Percentiles rank a stretch among this genome's conserved stretches.
Evolutionary conservation across 1,284 basidiomycete species (phyloP).

Genomic region (Peniophora sp.): DNA sequence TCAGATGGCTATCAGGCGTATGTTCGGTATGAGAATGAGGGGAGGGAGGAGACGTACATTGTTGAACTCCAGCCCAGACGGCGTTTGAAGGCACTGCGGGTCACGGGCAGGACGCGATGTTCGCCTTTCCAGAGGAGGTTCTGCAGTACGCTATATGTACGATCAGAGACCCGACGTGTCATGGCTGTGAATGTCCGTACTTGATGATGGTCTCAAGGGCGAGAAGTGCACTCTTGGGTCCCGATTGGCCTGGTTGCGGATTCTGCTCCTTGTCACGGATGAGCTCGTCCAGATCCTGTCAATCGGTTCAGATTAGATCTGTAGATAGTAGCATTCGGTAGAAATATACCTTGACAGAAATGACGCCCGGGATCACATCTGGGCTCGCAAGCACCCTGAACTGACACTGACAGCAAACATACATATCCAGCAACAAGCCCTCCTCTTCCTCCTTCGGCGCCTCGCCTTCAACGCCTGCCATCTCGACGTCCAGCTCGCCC

Average conservation of each 20-base stretch:
- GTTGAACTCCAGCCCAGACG: constrained; percentile 60
- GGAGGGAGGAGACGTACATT: constrained; percentile 36
- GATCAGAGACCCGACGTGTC: background rate
- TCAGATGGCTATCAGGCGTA: too few relatives aligned
- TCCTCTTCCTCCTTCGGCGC: constrained; percentile 17
- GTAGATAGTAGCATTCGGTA: too few relatives aligned
- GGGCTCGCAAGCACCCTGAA: constrained; percentile 58
- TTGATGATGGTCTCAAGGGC: constrained; percentile 60
- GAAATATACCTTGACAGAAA: constrained; percentile 35
- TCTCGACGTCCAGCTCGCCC: constrained; percentile 3
- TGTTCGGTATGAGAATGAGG: constrained; percentile 3
- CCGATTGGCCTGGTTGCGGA: constrained; percentile 31
- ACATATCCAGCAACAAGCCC: constrained; percentile 64
- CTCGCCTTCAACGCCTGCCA: background rate
- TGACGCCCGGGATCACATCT: constrained; percentile 62
- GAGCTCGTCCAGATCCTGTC: constrained; percentile 32
- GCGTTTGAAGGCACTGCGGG: constrained; percentile 43
- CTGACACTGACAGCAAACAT: constrained; percentile 76
- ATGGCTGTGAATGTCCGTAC: constrained; percentile 31
- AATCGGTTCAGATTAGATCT: too few relatives aligned
- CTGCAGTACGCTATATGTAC: constrained; percentile 48
- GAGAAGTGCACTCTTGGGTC: constrained; percentile 41
- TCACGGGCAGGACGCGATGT: constrained; percentile 45
- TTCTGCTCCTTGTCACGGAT: constrained; percentile 30
- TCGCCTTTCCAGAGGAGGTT: constrained; percentile 70